Evolutionary conservation across 2,329 filamentous ascomycete species (phyloP).

Genomic region (Apiospora phragmitis): DNA sequence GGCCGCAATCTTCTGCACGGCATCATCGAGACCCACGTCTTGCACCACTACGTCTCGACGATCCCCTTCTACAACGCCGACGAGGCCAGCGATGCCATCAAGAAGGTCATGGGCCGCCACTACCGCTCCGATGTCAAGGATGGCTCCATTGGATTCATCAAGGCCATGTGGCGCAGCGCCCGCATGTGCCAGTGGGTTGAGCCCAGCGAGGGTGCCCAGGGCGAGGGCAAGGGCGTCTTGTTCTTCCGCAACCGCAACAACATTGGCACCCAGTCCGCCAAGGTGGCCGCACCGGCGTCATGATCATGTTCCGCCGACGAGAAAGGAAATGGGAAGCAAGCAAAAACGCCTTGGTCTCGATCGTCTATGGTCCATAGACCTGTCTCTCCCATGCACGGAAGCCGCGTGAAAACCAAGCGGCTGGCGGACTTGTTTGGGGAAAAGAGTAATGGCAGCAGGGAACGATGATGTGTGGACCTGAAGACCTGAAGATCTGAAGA

Average conservation of each 20-base stretch:
- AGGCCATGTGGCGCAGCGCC: slow-evolving; percentile 76
- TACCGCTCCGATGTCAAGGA: slow-evolving; percentile 82
- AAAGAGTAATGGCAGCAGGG: background rate
- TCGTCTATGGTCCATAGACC: background rate
- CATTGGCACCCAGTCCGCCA: slow-evolving; percentile 60
- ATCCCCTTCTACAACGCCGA: slow-evolving; percentile 98
- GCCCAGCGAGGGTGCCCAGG: slow-evolving; percentile 78
- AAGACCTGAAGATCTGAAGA: background rate
- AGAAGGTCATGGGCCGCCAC: slow-evolving; percentile 91
- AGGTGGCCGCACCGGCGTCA: background rate
- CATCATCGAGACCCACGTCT: slow-evolving; percentile 96
- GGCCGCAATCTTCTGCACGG: slow-evolving; percentile 89
- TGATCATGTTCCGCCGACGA: background rate
- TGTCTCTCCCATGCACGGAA: background rate
- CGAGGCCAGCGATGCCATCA: slow-evolving; percentile 92
- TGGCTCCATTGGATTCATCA: slow-evolving; percentile 80
- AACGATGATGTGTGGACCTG: background rate
- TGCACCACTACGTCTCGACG: slow-evolving; percentile 94
- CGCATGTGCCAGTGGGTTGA: slow-evolving; percentile 98
- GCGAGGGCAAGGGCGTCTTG: slow-evolving; percentile 78
- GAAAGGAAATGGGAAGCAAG: background rate
- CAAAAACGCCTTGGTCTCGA: background rate
- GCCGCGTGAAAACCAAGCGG: background rate
- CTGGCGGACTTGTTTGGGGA: background rate
- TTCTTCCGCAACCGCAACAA: slow-evolving; percentile 97